Evolutionary conservation across 805 yeast species (phyloP).

Genomic region (Scheffersomyces coipomensis): DNA sequence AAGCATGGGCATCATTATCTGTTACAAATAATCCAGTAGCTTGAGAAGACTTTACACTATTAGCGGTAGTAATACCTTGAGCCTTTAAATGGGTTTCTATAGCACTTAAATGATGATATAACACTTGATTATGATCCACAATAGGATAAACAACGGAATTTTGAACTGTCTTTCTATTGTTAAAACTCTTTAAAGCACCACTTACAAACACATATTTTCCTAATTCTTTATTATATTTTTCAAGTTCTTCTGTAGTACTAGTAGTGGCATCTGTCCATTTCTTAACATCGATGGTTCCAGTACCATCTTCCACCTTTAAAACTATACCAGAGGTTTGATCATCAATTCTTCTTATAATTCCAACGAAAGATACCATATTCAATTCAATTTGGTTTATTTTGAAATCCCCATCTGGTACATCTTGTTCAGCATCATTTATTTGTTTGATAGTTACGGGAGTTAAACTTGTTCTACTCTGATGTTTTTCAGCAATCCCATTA

Average conservation of each 20-base stretch:
- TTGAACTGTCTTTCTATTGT: constrained; percentile 62
- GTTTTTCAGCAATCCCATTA: constrained; percentile 18
- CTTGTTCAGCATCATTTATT: constrained; percentile 58
- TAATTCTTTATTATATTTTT: constrained; percentile 33
- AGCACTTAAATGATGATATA: constrained; percentile 67
- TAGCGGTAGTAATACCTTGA: constrained; percentile 46
- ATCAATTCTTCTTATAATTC: constrained; percentile 64
- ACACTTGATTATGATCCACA: constrained; percentile 63
- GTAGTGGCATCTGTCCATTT: constrained; percentile 51
- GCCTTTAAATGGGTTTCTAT: constrained; percentile 55
- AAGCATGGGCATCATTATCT: constrained; percentile 19
- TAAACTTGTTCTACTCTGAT: constrained; percentile 22
- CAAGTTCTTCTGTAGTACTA: constrained; percentile 28
- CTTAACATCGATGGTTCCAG: constrained; percentile 61
- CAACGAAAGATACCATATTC: constrained; percentile 62
- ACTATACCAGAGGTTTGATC: constrained; percentile 56
- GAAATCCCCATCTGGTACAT: constrained; percentile 68
- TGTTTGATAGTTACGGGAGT: constrained; percentile 76
- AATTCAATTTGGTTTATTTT: constrained; percentile 58
- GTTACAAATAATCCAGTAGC: constrained; percentile 27
- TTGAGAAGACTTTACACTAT: constrained; percentile 8
- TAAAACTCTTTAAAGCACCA: constrained; percentile 51
- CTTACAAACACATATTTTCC: constrained; percentile 62
- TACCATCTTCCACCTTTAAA: constrained; percentile 74
- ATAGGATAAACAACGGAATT: constrained; percentile 59